Conservation (phyloP, 23 red algal species). For the Gracilaria domingensis region DNA sequence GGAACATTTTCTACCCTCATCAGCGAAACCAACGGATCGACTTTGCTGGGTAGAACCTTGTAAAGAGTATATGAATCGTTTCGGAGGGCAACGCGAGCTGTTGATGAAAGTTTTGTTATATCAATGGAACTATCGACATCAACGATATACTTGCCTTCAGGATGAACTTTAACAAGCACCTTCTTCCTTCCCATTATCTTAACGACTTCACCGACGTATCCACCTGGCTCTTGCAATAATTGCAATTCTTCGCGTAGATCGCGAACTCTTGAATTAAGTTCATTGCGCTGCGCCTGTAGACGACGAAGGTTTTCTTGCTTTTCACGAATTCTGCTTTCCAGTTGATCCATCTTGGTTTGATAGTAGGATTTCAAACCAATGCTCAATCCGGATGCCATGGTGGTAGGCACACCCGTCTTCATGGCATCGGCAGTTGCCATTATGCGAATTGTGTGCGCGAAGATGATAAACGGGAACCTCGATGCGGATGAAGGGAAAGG, state of each 20-base stretch:
- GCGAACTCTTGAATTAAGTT: conserved; percentile 85
- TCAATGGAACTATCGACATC: conserved; percentile 91
- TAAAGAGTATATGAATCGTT: conserved; percentile 98
- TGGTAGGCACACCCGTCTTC: conserved; percentile 23
- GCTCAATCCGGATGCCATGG: conserved; percentile 49
- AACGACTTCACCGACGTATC: conserved; percentile 98
- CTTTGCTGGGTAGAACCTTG: conserved; percentile 94
- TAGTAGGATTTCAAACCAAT: conserved; percentile 89
- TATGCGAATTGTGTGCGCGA: not conserved
- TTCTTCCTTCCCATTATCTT: conserved; percentile 96
- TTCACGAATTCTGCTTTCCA: conserved; percentile 87
- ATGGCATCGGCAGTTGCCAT: conserved; percentile 16
- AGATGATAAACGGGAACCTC: not conserved
- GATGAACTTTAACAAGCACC: conserved; percentile 97
- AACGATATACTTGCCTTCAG: conserved; percentile 98
- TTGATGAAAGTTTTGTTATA: conserved; percentile 72
- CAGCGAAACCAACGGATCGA: conserved; percentile 94
- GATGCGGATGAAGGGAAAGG: not conserved
- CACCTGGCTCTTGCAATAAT: conserved; percentile 94
- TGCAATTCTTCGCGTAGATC: conserved; percentile 95
- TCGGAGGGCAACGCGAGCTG: conserved; percentile 86
- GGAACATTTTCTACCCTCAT: conserved; percentile 99
- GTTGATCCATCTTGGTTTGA: conserved; percentile 93
- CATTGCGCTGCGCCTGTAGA: conserved; percentile 96
- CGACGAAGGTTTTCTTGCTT: conserved; percentile 94